Percentiles rank a stretch among this genome's conserved stretches.
phyloP scores from a whole-genome alignment of 176 grass and related monocot genomes.

The Saccharum officinarum region DNA sequence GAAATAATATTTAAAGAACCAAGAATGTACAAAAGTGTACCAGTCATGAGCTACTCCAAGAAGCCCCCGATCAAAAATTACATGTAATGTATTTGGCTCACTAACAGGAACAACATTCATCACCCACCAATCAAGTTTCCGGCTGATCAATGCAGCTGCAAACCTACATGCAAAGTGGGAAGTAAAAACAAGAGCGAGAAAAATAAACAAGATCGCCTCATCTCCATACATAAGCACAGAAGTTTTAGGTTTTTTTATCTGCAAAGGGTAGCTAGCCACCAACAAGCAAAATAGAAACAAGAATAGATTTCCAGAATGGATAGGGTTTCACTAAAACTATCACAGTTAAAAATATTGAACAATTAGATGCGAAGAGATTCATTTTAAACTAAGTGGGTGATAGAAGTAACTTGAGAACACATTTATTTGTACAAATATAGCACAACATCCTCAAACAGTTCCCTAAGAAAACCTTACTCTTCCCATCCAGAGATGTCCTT shows the following conservation, averaged over 20 bases:
- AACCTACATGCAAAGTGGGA: slow-evolving; percentile 51
- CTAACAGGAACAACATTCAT: slow-evolving; percentile 93
- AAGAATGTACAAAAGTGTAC: slow-evolving; percentile 44
- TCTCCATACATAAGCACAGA: slow-evolving; percentile 7
- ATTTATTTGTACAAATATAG: background rate
- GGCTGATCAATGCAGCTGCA: slow-evolving; percentile 72
- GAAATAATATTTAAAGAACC: slow-evolving; percentile 3
- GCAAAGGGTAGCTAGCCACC: background rate
- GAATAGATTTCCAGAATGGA: background rate
- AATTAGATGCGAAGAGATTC: background rate
- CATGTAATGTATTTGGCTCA: slow-evolving; percentile 76
- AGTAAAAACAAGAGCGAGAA: background rate
- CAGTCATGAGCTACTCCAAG: slow-evolving; percentile 94
- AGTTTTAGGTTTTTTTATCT: slow-evolving; percentile 22
- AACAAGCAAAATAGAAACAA: slow-evolving; percentile 1
- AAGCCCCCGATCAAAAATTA: slow-evolving; percentile 96
- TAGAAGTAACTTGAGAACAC: background rate
- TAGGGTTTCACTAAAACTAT: background rate
- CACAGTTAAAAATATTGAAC: background rate
- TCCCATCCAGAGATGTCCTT: background rate
- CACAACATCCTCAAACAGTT: background rate
- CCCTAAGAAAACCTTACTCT: background rate
- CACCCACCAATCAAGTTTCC: slow-evolving; percentile 85
- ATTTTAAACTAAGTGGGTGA: background rate
- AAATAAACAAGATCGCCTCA: background rate